Conservation (phyloP, 2,329 filamentous ascomycete species). For the Ambrosiella cleistominuta region DNA sequence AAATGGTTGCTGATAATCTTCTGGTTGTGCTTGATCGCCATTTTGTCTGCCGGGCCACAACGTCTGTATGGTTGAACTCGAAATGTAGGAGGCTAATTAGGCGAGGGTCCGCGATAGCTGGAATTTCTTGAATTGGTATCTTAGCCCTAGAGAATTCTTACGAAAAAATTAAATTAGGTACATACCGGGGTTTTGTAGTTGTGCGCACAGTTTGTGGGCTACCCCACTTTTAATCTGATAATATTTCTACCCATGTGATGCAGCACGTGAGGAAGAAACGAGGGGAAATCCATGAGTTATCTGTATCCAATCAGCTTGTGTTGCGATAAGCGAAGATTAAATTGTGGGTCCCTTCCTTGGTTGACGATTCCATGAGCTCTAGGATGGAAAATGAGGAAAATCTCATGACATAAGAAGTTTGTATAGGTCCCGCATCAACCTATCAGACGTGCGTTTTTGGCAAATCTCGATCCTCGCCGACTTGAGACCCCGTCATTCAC, state of each 20-base stretch:
- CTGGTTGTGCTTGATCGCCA: slow-evolving; percentile 99
- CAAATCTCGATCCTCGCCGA: background rate
- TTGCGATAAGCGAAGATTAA: slow-evolving; percentile 1
- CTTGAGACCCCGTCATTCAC: background rate
- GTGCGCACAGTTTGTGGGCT: slow-evolving; percentile 12
- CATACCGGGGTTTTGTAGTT: slow-evolving; percentile 13
- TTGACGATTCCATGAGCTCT: background rate
- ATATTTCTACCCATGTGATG: background rate
- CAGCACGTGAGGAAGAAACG: slow-evolving; percentile 8
- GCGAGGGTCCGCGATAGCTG: slow-evolving; percentile 13
- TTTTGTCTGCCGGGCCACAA: slow-evolving; percentile 13
- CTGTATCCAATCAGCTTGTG: slow-evolving; percentile 6
- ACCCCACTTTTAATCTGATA: background rate
- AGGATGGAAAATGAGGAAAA: slow-evolving; percentile 7
- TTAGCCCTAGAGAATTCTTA: slow-evolving; percentile 13
- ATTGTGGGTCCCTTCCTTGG: slow-evolving; percentile 3
- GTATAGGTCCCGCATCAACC: background rate
- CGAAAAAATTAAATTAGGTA: slow-evolving; percentile 11
- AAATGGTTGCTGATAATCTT: slow-evolving; percentile 96
- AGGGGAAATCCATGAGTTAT: slow-evolving; percentile 1
- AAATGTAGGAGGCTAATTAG: slow-evolving; percentile 11
- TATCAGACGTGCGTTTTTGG: background rate
- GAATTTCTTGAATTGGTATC: slow-evolving; percentile 14
- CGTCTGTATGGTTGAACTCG: slow-evolving; percentile 12
- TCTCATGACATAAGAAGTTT: slow-evolving; percentile 5